phyloP scores from a whole-genome alignment of 257 asterid species.

The Fraxinus anomala region DNA sequence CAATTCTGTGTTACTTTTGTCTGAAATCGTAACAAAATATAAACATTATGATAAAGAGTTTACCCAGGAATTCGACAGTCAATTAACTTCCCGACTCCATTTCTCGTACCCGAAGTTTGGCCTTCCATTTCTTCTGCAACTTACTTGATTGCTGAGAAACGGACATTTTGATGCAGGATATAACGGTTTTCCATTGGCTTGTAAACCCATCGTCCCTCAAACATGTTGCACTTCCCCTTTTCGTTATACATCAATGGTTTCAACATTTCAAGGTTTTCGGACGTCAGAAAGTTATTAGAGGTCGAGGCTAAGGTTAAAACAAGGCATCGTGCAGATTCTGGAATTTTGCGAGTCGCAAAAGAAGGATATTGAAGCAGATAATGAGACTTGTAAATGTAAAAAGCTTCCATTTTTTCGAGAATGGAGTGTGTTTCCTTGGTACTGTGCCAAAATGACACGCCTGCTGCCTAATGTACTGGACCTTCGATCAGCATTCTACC shows the following conservation, averaged over 20 bases:
- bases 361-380: slow-evolving; percentile 16
- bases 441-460: too few species aligned
- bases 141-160: slow-evolving; percentile 26
- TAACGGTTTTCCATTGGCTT: neutral
- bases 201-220: slow-evolving; percentile 1
- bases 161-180: slow-evolving; percentile 27
- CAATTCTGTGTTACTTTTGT: neutral
- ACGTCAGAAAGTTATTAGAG: neutral
- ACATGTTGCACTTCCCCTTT: slow-evolving; percentile 12
- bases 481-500: too few species aligned
- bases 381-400: slow-evolving; percentile 11
- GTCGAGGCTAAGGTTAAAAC: neutral
- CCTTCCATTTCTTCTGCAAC: slow-evolving; percentile 29
- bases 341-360: neutral
- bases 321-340: slow-evolving; percentile 1
- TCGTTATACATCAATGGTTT: neutral
- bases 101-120: slow-evolving; percentile 23
- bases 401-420: slow-evolving; percentile 18
- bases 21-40: neutral
- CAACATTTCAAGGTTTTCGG: neutral
- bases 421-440: slow-evolving; percentile 19
- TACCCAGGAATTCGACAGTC: slow-evolving; percentile 24
- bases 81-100: slow-evolving; percentile 31
- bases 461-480: too few species aligned
- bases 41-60: neutral